These are phyloP conservation scores for Quercus dentata DNA, from an alignment of 306 rosid species.

Conservation along the genomic window DNA sequence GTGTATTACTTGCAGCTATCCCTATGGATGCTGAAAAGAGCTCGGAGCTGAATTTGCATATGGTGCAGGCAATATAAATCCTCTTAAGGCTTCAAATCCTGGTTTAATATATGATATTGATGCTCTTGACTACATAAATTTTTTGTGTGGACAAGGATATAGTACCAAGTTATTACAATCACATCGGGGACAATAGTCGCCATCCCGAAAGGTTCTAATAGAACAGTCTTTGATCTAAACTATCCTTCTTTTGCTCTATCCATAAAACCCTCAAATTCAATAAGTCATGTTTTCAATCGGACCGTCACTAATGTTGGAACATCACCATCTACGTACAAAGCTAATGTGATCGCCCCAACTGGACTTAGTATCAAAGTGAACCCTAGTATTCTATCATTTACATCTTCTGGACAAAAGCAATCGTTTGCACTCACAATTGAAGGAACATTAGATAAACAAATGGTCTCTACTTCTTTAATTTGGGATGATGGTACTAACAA, in stretches of 20 bases:
- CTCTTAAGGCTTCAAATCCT: slow-evolving; percentile 29
- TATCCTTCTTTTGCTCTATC: slow-evolving; percentile 48
- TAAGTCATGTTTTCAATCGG: slow-evolving; percentile 26
- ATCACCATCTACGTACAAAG: slow-evolving; percentile 25
- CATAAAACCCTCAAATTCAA: neutral
- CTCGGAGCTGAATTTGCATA: slow-evolving; percentile 37
- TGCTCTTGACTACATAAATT: slow-evolving; percentile 22
- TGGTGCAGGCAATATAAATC: slow-evolving; percentile 49
- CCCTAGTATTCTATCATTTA: slow-evolving; percentile 40
- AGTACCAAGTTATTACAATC: slow-evolving; percentile 11
- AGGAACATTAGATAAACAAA: slow-evolving; percentile 8
- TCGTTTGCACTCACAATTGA: slow-evolving; percentile 24
- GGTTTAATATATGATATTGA: slow-evolving; percentile 46
- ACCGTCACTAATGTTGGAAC: slow-evolving; percentile 48
- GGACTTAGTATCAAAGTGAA: slow-evolving; percentile 31
- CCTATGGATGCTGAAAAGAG: slow-evolving; percentile 20
- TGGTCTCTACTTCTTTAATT: slow-evolving; percentile 37
- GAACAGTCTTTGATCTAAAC: slow-evolving; percentile 32
- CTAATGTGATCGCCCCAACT: slow-evolving; percentile 22
- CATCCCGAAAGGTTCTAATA: neutral
- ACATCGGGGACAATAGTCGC: slow-evolving; percentile 1
- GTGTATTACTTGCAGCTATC: slow-evolving; percentile 23
- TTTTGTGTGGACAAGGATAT: slow-evolving; percentile 49
- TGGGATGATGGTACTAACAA: slow-evolving; percentile 45
- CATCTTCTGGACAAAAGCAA: slow-evolving; percentile 23